Conservation (phyloP, 805 yeast species). For the Danielozyma ontarioensis region DNA sequence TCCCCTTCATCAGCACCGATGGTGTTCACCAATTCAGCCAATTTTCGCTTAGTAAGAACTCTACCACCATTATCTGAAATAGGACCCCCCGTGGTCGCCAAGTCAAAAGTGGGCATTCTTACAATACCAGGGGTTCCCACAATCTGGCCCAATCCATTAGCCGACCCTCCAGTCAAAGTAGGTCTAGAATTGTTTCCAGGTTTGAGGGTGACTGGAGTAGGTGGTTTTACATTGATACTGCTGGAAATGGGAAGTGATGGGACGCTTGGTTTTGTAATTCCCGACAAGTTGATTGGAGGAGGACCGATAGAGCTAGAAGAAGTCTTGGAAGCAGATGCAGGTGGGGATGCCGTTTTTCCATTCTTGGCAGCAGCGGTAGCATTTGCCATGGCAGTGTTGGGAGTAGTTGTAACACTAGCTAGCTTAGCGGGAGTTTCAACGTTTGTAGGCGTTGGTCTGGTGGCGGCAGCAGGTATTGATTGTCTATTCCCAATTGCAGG, state of each 20-base stretch:
- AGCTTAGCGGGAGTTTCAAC: neutral
- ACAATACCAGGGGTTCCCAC: constrained; percentile 71
- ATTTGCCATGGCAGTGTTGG: constrained; percentile 3
- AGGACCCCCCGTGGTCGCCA: constrained; percentile 32
- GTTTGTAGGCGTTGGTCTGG: neutral
- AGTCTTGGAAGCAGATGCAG: constrained; percentile 2
- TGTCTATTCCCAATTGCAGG: neutral
- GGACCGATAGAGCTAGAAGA: constrained; percentile 7
- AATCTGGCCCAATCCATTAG: constrained; percentile 57
- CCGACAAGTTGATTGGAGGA: constrained; percentile 28
- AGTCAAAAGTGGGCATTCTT: constrained; percentile 76
- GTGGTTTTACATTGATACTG: constrained; percentile 59
- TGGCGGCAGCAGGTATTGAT: neutral
- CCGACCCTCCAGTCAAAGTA: constrained; percentile 78
- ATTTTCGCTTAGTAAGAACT: constrained; percentile 82
- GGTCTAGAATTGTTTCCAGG: constrained; percentile 56
- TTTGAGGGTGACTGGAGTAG: constrained; percentile 59
- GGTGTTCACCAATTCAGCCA: constrained; percentile 78
- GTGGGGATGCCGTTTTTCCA: constrained; percentile 1
- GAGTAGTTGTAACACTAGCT: constrained; percentile 3
- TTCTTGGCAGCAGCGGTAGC: constrained; percentile 1
- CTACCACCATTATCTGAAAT: constrained; percentile 61
- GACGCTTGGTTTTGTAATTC: constrained; percentile 46
- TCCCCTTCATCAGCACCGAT: constrained; percentile 88
- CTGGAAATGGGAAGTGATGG: constrained; percentile 73